Percentiles rank a stretch among this genome's conserved stretches.
These are phyloP conservation scores for Xylaria nigripes DNA, from an alignment of 495 filamentous ascomycete genomes.

Conservation along the genomic window DNA sequence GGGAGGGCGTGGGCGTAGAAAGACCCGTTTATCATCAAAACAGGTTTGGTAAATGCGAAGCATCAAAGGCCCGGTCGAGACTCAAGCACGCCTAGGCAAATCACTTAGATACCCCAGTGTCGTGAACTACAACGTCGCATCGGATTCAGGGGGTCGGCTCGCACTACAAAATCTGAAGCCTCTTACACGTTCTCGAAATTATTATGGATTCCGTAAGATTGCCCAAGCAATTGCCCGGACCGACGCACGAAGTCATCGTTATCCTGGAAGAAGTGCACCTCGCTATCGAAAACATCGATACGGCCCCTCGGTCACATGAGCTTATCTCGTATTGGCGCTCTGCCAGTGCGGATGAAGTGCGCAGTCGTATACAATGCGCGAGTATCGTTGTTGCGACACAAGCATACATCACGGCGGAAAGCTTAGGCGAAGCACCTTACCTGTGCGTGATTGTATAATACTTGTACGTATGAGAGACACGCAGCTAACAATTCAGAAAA, in stretches of 20 bases:
- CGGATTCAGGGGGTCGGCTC: no score
- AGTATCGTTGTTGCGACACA: conserved; percentile 40
- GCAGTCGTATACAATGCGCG: conserved; percentile 33
- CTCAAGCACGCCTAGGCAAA: no score
- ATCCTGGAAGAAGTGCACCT: conserved; percentile 10
- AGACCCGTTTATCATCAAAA: no score
- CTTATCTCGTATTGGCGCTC: conserved; percentile 8
- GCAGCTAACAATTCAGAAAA: conserved; percentile 1
- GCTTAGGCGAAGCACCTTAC: conserved; percentile 25
- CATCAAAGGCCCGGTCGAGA: no score
- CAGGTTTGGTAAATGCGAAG: no score
- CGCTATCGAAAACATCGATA: conserved; percentile 2
- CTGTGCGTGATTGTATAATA: conserved; percentile 3
- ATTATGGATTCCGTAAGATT: no score
- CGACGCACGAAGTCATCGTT: conserved; percentile 12
- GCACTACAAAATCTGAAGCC: no score
- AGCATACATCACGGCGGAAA: conserved; percentile 22
- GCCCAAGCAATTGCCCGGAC: conserved; percentile 2
- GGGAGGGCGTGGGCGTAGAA: no score
- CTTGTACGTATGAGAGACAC: neutral
- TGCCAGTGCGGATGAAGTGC: conserved; percentile 25
- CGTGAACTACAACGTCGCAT: no score
- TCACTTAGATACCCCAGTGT: no score
- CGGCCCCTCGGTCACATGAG: conserved; percentile 8
- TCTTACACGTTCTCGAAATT: no score